Evolutionary conservation across 352 stramenopile species (phyloP), one percentile per base, ranked within the genome.

Genomic region (Globisporangium spinosum): DNA sequence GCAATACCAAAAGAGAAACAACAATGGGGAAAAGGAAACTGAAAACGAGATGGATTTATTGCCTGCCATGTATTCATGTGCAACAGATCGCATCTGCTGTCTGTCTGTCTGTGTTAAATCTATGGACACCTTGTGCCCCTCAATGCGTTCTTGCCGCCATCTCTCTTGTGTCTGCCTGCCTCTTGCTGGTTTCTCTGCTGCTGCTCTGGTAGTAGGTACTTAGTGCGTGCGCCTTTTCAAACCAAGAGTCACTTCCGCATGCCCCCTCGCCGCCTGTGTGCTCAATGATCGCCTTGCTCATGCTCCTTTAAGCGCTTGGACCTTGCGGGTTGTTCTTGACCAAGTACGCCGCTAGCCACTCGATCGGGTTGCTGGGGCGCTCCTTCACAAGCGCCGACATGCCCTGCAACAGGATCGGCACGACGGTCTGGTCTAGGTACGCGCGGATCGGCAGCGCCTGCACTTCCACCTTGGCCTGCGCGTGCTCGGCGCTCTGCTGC

Each of bases 301-400:
- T 3, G 15, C 45, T 4, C 27, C 12, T 29, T 9, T 87, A 80
- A 22, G 68, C 73, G 62, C 70, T 77, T 53, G 89, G 71, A 17
- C 83, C 77, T 69, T 99, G 91, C 49, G 97, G 97, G 85, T 99
- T 98, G 81, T 99, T 89, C 78, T 97, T 97, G 68, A 99, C 86
- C 67, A 99, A 85, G 76, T 99, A 99, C 43, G 79, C 79, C 8
- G 96, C 97, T 68, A 99, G 84, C 89, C 93, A 99, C 80, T 99
- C 95, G 58, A 99, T 93, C 40, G 97, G 97, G 79, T 99, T 99
- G 4, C 89, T 70, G 40, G 96, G 96, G 67, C 97, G 94, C 83
- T 99, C 97, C 77, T 99, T 99, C 57, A 99, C 97, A 29, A 99
- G 83, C 66, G 97, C 92, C 38, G 93, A 98, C 97, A 99, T 99